phyloP scores from a whole-genome alignment of 2,329 filamentous ascomycete species.

The Pseudogymnoascus sp. region DNA sequence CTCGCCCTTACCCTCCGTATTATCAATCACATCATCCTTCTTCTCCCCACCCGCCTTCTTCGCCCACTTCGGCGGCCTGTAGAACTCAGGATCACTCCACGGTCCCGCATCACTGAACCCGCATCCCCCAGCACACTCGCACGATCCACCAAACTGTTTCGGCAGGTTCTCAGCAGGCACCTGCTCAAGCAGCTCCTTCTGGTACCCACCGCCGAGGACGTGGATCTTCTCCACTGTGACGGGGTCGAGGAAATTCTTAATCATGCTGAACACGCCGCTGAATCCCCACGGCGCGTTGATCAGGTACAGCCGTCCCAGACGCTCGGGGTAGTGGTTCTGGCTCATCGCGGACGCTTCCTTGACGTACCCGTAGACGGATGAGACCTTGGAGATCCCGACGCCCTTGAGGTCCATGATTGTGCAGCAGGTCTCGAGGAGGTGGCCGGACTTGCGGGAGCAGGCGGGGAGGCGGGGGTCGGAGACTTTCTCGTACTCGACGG shows the following conservation, averaged over 20 bases:
- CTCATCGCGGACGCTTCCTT: conserved; percentile 78
- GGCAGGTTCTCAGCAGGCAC: conserved; percentile 87
- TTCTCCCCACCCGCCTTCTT: conserved; percentile 36
- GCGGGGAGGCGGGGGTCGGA: conserved; percentile 88
- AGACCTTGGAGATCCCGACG: conserved; percentile 73
- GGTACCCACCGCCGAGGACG: conserved; percentile 73
- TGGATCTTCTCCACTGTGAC: conserved; percentile 96
- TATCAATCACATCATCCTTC: conserved; percentile 32
- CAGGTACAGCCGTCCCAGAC: conserved; percentile 88
- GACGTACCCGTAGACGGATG: conserved; percentile 83
- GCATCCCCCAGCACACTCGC: conserved; percentile 77
- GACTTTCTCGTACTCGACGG: conserved; percentile 95
- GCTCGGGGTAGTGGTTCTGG: conserved; percentile 98
- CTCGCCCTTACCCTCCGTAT: conserved; percentile 22
- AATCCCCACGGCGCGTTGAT: conserved; percentile 99
- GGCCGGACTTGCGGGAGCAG: conserved; percentile 84
- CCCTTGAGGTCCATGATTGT: conserved; percentile 97
- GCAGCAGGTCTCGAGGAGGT: conserved; percentile 94
- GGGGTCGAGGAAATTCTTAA: conserved; percentile 93
- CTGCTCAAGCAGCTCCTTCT: conserved; percentile 76
- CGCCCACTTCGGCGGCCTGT: conserved; percentile 58
- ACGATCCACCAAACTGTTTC: conserved; percentile 74
- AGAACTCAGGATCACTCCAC: conserved; percentile 69
- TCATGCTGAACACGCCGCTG: conserved; percentile 70
- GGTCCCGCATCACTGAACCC: conserved; percentile 81